These are phyloP conservation scores for Solanum bukasovii DNA, from an alignment of 257 asterid species.

Conservation along the genomic window DNA sequence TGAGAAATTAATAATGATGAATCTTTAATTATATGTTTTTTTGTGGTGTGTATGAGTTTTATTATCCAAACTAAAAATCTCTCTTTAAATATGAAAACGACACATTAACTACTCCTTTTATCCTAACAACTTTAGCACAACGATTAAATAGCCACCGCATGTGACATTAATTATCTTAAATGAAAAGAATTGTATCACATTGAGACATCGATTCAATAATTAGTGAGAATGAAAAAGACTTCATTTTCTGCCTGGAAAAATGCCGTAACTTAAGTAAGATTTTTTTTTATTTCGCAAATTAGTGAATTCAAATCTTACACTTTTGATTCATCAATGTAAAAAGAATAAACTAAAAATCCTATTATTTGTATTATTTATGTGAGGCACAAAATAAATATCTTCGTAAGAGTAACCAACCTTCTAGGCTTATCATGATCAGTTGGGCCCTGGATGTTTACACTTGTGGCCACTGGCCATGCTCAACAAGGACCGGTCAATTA, in stretches of 20 bases:
- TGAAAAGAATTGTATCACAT: background rate
- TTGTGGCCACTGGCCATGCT: background rate
- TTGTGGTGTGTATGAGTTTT: background rate
- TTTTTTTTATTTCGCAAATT: background rate
- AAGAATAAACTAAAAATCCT: background rate
- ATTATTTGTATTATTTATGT: background rate
- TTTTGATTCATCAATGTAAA: background rate
- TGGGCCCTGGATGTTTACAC: background rate
- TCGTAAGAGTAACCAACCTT: background rate
- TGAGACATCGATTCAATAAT: background rate
- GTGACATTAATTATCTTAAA: background rate
- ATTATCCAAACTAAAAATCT: background rate
- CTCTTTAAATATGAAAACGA: background rate
- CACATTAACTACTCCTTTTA: background rate
- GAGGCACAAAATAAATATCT: background rate
- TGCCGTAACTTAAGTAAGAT: background rate
- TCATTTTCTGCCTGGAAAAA: background rate
- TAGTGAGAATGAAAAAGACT: background rate
- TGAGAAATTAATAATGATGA: background rate
- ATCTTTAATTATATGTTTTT: background rate
- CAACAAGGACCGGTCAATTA: background rate
- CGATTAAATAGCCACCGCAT: background rate
- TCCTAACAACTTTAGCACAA: background rate
- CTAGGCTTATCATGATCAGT: background rate
- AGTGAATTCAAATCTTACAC: background rate